phyloP scores from a whole-genome alignment of 768 basidiomycete species.

The Suillus paluster region DNA sequence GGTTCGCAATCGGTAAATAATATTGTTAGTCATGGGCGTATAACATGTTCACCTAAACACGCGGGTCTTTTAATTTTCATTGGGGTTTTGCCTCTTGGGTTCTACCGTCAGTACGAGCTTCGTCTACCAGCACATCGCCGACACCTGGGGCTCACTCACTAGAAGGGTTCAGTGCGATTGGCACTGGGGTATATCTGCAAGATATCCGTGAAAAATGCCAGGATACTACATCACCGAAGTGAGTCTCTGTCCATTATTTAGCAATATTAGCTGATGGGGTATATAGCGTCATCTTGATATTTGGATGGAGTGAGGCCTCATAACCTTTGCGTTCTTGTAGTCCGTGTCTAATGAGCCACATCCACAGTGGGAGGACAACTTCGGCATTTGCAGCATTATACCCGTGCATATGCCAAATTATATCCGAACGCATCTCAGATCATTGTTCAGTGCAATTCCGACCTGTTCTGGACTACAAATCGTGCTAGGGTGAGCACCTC shows the following conservation, averaged over 20 bases:
- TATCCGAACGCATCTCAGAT: constrained; percentile 34
- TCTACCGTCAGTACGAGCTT: background rate
- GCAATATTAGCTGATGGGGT: background rate
- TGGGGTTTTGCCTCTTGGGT: background rate
- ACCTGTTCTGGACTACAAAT: constrained; percentile 21
- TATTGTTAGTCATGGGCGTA: background rate
- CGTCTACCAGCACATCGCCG: background rate
- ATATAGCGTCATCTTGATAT: constrained; percentile 30
- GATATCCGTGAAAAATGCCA: background rate
- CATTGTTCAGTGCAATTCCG: constrained; percentile 25
- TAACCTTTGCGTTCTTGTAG: background rate
- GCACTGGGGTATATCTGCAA: constrained; percentile 1
- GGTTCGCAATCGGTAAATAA: background rate
- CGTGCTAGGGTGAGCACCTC: constrained; percentile 18
- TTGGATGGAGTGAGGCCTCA: constrained; percentile 32
- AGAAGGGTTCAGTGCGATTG: constrained; percentile 1
- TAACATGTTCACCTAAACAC: background rate
- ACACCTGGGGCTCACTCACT: background rate
- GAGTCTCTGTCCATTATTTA: constrained; percentile 7
- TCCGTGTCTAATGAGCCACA: constrained; percentile 1
- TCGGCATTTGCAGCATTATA: constrained; percentile 31
- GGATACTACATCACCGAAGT: constrained; percentile 22
- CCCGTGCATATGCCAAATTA: constrained; percentile 26
- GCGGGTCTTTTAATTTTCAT: background rate
- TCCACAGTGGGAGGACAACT: constrained; percentile 27